Evolutionary conservation across 768 basidiomycete species (phyloP), one percentile per base, ranked within the genome.

Genomic region (Tephrocybe sp.): DNA sequence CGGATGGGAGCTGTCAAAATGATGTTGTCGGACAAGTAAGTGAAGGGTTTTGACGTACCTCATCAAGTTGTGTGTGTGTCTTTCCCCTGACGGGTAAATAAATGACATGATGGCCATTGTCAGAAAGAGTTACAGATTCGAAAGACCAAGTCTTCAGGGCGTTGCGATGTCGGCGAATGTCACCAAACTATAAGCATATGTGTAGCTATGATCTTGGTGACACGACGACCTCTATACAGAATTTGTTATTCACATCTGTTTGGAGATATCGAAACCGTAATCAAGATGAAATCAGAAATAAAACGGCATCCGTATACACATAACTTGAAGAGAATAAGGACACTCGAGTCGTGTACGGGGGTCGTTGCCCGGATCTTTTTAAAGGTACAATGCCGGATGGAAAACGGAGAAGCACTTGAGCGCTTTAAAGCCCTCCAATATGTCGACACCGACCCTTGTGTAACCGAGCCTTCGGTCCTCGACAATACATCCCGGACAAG

Each of bases 1-100:
- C 47, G 47, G 48, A 57, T 57, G 50, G 36, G 39, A 52, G 53
- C 50, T 55, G 56, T 57, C 52, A 56, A 40, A 27, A 38, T 37
- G 42, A 34, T 9, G 19, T 31, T 41, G 24, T 25, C 21, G 31
- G 43, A 19, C 40, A 44, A 25, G 30, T 23, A 29, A 48, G 50
- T 42, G 41, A 42, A 48, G 36, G 48, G 11, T 52, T 49, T 53
- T 50, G 50, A 49, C 45, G 37, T 47, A 49, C 50, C 53, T 54
- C 47, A 54, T 49, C 53, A 57, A 30, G 25, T 16, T 40, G 25
- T 50, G 23, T 24, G n/a, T n/a, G 25, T 31, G 43, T 39, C 24
- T 24, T 25, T n/a, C 46, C 47, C 52, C 47, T 53, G 55, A 51
- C 36, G 15, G 33, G 21, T 24, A 45, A 37, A 31, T 10, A 38